Conservation (phyloP, 108 stramenopile species). For the Epithemia pelagica region DNA sequence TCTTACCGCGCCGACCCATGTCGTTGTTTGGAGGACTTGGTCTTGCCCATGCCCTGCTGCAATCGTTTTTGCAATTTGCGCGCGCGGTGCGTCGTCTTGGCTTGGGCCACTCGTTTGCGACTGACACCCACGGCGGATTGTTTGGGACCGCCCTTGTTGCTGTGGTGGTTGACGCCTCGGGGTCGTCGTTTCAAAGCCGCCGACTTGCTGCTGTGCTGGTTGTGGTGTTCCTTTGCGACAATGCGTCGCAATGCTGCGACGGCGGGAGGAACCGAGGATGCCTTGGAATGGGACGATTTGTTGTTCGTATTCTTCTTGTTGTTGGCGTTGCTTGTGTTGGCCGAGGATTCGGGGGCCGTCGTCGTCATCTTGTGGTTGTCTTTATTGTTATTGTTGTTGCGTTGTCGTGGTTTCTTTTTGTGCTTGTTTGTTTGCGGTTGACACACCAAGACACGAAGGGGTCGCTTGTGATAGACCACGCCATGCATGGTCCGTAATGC, state of each 20-base stretch:
- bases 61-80: conserved; percentile 69
- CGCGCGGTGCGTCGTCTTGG: conserved; percentile 57
- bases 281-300: not conserved
- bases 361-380: conserved; percentile 16
- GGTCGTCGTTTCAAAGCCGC: conserved; percentile 23
- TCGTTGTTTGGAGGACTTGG: too few species aligned
- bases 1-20: too few species aligned
- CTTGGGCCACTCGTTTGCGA: conserved; percentile 57
- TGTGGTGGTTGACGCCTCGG: conserved; percentile 56
- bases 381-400: not conserved
- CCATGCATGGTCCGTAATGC: conserved; percentile 59
- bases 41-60: conserved; percentile 73
- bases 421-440: conserved; percentile 4
- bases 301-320: conserved; percentile 7
- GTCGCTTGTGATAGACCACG: conserved; percentile 52
- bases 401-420: conserved; percentile 16
- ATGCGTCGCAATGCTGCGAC: conserved; percentile 33
- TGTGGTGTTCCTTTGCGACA: conserved; percentile 38
- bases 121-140: conserved; percentile 41
- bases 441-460: conserved; percentile 66
- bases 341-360: not conserved
- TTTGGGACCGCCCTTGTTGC: conserved; percentile 12
- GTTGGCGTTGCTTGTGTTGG: too few species aligned
- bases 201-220: conserved; percentile 17
- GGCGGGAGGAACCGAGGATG: conserved; percentile 9